Conservation (phyloP, 768 basidiomycete genomes). For the Phlebiopsis gigantea region DNA sequence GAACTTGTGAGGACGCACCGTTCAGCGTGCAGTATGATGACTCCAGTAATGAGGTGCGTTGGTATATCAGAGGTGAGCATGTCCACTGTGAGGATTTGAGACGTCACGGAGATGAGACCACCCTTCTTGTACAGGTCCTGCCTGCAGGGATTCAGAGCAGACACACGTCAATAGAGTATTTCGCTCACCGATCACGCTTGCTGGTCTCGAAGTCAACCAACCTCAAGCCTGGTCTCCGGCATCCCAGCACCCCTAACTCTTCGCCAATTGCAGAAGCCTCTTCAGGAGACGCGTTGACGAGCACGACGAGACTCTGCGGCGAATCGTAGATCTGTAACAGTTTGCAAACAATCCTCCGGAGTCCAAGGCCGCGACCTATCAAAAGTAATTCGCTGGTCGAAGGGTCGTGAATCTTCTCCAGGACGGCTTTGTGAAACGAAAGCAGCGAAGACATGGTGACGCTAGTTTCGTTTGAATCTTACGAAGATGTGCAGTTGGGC, state of each 20-base stretch:
- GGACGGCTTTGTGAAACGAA: conserved; percentile 62
- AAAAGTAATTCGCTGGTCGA: conserved; percentile 68
- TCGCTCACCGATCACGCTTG: conserved; percentile 66
- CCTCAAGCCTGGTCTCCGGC: conserved; percentile 78
- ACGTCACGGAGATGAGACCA: conserved; percentile 88
- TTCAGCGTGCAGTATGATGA: conserved; percentile 89
- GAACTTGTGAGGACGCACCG: conserved; percentile 41
- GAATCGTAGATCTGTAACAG: conserved; percentile 92
- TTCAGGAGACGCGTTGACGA: conserved; percentile 79
- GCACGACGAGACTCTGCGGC: conserved; percentile 73
- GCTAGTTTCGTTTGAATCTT: not conserved
- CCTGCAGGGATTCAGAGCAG: conserved; percentile 26
- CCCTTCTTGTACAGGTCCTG: conserved; percentile 84
- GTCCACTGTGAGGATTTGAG: conserved; percentile 91
- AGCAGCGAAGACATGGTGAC: conserved; percentile 32
- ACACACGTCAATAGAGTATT: not conserved
- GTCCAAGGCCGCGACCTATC: conserved; percentile 85
- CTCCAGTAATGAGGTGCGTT: conserved; percentile 78
- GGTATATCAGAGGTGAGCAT: conserved; percentile 87
- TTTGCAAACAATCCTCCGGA: conserved; percentile 78
- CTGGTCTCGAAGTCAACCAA: conserved; percentile 80
- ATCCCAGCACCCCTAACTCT: conserved; percentile 89
- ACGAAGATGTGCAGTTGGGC: not conserved
- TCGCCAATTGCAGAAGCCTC: conserved; percentile 92
- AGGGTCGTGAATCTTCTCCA: conserved; percentile 70